Conservation (phyloP, 306 rosid genomes). For the Potentilla sterilis region DNA sequence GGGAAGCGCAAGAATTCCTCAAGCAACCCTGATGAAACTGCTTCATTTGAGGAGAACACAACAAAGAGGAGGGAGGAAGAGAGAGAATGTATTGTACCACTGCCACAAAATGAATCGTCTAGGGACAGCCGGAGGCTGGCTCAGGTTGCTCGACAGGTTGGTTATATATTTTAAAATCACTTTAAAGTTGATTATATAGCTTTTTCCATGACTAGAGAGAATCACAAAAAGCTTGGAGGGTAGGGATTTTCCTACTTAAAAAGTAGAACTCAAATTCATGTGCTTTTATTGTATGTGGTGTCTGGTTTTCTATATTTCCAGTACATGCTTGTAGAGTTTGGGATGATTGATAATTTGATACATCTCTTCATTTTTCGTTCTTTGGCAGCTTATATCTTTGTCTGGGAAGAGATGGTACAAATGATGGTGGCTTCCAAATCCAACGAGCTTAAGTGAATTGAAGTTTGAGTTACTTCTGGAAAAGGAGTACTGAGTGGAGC, state of each 20-base stretch:
- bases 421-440: slow-evolving; percentile 22
- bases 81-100: slow-evolving; percentile 29
- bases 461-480: not conserved
- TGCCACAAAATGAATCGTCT: slow-evolving; percentile 34
- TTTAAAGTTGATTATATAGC: not conserved
- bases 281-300: not conserved
- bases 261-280: not conserved
- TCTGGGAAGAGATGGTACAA: slow-evolving; percentile 44
- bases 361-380: slow-evolving; percentile 13
- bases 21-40: slow-evolving; percentile 33
- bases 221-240: not conserved
- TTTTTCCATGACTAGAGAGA: not conserved
- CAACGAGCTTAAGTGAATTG: slow-evolving; percentile 10
- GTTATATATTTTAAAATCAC: slow-evolving; percentile 8
- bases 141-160: slow-evolving; percentile 63
- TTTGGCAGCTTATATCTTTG: slow-evolving; percentile 62
- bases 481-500: not conserved
- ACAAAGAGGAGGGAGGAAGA: slow-evolving; percentile 38
- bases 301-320: not conserved
- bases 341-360: slow-evolving; percentile 9
- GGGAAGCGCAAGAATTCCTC: slow-evolving; percentile 62
- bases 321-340: not conserved
- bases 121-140: slow-evolving; percentile 49
- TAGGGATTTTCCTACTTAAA: not conserved
- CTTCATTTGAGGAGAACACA: slow-evolving; percentile 34